These are phyloP conservation scores for Chalaropsis ovoidea DNA, from an alignment of 2,329 filamentous ascomycete genomes.

Conservation along the genomic window DNA sequence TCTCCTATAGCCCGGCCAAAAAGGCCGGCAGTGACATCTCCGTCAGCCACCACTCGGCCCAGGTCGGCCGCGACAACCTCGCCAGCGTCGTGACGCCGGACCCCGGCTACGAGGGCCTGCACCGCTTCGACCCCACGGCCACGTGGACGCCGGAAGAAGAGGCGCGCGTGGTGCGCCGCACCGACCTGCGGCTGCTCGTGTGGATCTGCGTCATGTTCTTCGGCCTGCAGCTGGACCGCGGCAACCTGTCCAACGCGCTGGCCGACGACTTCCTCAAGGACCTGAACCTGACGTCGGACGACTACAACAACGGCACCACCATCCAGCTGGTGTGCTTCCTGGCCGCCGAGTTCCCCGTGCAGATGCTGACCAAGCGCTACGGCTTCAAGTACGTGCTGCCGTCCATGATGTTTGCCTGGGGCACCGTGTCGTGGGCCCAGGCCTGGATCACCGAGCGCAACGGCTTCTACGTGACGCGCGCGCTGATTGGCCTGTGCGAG, in stretches of 20 bases:
- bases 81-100: conserved; percentile 29
- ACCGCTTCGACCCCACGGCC: conserved; percentile 35
- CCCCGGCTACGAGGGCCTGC: conserved; percentile 35
- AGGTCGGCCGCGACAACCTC: conserved; percentile 16
- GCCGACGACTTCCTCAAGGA: conserved; percentile 53
- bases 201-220: conserved; percentile 48
- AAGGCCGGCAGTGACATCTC: conserved; percentile 9
- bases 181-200: conserved; percentile 35
- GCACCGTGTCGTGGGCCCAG: conserved; percentile 39
- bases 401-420: conserved; percentile 40
- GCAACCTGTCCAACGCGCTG: conserved; percentile 52
- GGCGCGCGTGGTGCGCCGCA: conserved; percentile 40
- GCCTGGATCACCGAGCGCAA: conserved; percentile 41
- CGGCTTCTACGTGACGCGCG: conserved; percentile 42
- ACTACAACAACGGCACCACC: conserved; percentile 50
- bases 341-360: conserved; percentile 48
- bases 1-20: neutral
- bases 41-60: conserved; percentile 15
- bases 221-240: conserved; percentile 52
- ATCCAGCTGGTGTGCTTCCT: conserved; percentile 47
- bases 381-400: conserved; percentile 49
- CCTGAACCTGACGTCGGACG: conserved; percentile 38
- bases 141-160: conserved; percentile 50
- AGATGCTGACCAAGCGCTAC: conserved; percentile 47
- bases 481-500: conserved; percentile 45